phyloP scores from a whole-genome alignment of 1,284 basidiomycete genomes.

The Ceratobasidium theobromae region DNA sequence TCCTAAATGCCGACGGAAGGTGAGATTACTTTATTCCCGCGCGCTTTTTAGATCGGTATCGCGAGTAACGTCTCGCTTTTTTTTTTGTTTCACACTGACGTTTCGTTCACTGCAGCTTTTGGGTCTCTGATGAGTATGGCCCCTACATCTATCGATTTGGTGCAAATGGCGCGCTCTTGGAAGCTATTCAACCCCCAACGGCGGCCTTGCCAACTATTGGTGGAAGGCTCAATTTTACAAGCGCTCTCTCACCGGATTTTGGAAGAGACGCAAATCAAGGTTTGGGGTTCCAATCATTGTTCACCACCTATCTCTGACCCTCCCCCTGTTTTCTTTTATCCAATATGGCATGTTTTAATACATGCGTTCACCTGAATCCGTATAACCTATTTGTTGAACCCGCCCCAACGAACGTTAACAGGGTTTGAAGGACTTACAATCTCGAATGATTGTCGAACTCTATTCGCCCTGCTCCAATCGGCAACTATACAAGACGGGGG shows the following conservation, averaged over 20 bases:
- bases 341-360: conserved; percentile 17
- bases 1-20: conserved; percentile 59
- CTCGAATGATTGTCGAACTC: conserved; percentile 50
- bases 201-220: conserved; percentile 54
- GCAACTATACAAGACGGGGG: conserved; percentile 68
- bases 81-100: not conserved
- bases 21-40: conserved; percentile 40
- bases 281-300: conserved; percentile 38
- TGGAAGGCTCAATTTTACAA: conserved; percentile 60
- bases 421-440: conserved; percentile 67
- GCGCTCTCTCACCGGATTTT: conserved; percentile 52
- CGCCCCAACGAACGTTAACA: conserved; percentile 37
- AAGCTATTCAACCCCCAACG: conserved; percentile 60
- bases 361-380: not conserved
- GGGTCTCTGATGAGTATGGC: conserved; percentile 69
- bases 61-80: not conserved
- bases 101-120: conserved; percentile 47
- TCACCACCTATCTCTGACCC: not conserved
- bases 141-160: conserved; percentile 65
- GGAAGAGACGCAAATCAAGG: conserved; percentile 55
- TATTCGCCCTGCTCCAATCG: conserved; percentile 65
- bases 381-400: not conserved
- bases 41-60: not conserved
- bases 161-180: conserved; percentile 51
- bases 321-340: not conserved